Evolutionary conservation across 2,329 filamentous ascomycete genomes (phyloP), one percentile per base, ranked within the genome.

Genomic region (Fusarium nurragi): DNA sequence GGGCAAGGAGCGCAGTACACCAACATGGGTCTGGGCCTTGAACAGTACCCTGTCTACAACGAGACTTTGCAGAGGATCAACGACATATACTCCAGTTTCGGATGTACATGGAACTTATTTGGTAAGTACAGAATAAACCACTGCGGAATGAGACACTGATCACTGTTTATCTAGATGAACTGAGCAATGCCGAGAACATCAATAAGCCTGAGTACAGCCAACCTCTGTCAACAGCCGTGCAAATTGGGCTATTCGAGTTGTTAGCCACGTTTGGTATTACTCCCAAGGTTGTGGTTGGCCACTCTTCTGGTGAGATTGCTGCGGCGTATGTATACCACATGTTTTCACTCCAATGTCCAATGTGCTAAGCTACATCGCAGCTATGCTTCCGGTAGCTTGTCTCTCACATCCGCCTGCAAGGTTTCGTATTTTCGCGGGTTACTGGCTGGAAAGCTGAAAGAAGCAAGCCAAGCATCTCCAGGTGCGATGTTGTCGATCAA

Each of bases 341-440:
- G 22, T 19, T 4, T 4, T 9, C 1, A 5, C 4, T 28, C 4
- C 7, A 1, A 4, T 70, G 76, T 26, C 68, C 80, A 21, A n/a
- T 5, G 2, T 18, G 4, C 30, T 22, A 32, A 45, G 1, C 1
- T 1, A n/a, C n/a, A n/a, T 22, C 2, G 2, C 3, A 59, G 55
- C 9, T 59, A 59, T 13, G 37, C 43, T 11, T 39, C 22, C 0
- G 51, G 55, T 19, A 43, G 14, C 73, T 12, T 68, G 2, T 58
- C 63, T 16, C 12, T 60, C 0, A 21, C 36, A 3, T 55, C 60
- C 2, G 63, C 59, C 10, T 78, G 83, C 65, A 75, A 75, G 2
- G 77, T 83, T 19, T 83, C 84, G 3, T 87, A 85, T 70, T 78
- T 79, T 62, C 75, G 81, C 11, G 81, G 79, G 10, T n/a, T 11